Evolutionary conservation across 2,329 filamentous ascomycete genomes (phyloP), one percentile per base, ranked within the genome.

Genomic region (Penicillium frequentans): DNA sequence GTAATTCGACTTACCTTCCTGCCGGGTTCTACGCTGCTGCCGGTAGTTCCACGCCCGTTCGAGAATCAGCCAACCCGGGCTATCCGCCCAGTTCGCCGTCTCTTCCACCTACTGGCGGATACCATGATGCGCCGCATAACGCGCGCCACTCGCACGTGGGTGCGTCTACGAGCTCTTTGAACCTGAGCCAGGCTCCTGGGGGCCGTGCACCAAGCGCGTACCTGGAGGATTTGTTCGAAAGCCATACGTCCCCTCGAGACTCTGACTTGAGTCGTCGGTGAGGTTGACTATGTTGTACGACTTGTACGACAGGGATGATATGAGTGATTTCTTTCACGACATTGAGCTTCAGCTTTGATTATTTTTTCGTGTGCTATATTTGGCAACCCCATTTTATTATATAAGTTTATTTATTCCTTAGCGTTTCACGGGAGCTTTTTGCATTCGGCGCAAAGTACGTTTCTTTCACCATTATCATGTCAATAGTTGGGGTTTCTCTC

Each of bases 11-110:
- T 29, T 96, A 93, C 71, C 82, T 97, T 21, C 93, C 93, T 16
- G 89, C 93, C 3, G 93, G 93, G 1, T 97, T 96, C 77, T 98
- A 98, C 70, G 88, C 91, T 31, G 84, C 90, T 27, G 84, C 90
- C 5, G 84, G 88, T 23, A 82, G 81, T 31, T 82, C 81, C 11
- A 79, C 74, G 13, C 75, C 77, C 52, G 77, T 77, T 19, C 61
- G 65, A 43, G 64, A 68, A 58, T 78, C 45, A 81, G 82, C 29
- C 16, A 49, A 49, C 31, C 14, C 78, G 19, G 83, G 82, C 45
- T 80, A 83, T 42, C 87, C 87, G 16, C 86, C 88, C 3, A 85
- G 85, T 5, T 89, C 87, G n/a, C 89, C 89, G 5, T 78, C 78
- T 37, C 76, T 84, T 33, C 74, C 75, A 33, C 80, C 70, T 58